Evolutionary conservation across 108 stramenopile species (phyloP), one percentile per base, ranked within the genome.

Genomic region (Conticribra guillardii): DNA sequence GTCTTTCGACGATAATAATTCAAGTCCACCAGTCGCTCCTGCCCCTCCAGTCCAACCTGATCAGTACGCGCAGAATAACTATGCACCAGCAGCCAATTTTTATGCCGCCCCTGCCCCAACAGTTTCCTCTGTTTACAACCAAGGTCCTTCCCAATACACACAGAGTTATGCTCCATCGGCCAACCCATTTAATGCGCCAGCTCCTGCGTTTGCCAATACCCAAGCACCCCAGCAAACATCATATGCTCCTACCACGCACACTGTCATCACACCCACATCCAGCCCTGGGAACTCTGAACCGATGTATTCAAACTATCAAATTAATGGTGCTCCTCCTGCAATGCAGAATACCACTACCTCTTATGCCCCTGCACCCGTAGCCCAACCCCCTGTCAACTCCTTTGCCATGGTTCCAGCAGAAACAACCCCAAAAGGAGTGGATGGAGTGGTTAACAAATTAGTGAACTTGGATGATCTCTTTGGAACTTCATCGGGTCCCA

Each of bases 1-100:
- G 14, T 77, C 76, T 17, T 77, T 77, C 50, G 76, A 77, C 45
- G 76, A 77, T 21, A 11, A 48, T 63, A 47, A 50, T 34, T 37
- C 62, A n/a, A 46, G 52, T 11, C 34, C 48, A 26, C 31, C 55
- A 48, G 63, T 57, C 27, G 54, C 71, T 0, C 71, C 54, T 26
- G 48, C 48, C 8, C 62, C 62, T 49, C n/a, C n/a, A n/a, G 44
- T 54, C 0, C 45, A 62, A 21, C 0, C 47, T 15, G 49, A 62
- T 29, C 7, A 62, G 16, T 59, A 59, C 37, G 37, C 58, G 8
- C 16, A 7, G 1, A 48, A 34, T 28, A 47, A 45, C 47, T 17
- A 11, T 41, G 37, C 11, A 9, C 8, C 37, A 9, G 5, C 5
- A 9, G 37, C 37, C 5, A 41, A 5, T 41, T 41, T 11, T 11